These are phyloP conservation scores for Malus hybrid DNA, from an alignment of 331 rosid species.

Conservation along the genomic window DNA sequence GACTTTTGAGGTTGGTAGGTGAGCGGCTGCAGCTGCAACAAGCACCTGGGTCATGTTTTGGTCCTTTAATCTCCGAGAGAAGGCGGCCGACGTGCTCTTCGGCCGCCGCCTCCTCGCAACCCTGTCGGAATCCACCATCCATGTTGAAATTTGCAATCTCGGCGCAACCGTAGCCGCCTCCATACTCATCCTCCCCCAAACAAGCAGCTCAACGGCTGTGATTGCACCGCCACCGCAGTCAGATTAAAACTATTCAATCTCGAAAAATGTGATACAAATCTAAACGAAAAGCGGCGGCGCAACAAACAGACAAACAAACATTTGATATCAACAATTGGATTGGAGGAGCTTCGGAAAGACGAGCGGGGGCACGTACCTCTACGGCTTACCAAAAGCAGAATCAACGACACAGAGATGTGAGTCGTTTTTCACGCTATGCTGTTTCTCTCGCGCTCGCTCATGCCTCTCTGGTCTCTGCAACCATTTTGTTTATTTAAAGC, in stretches of 20 bases:
- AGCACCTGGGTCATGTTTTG: conserved; percentile 25
- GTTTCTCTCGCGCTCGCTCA: background rate
- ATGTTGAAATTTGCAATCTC: conserved; percentile 32
- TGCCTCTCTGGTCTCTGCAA: background rate
- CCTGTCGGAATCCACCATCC: conserved; percentile 30
- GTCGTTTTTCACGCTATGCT: no score
- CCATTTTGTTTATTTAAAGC: background rate
- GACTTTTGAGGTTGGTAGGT: conserved; percentile 12
- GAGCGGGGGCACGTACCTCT: background rate
- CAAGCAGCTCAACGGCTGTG: background rate
- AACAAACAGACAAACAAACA: no score
- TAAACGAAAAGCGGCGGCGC: no score
- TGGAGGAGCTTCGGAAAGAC: background rate
- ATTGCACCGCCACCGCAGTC: background rate
- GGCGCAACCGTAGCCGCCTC: conserved; percentile 45
- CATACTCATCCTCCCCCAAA: conserved; percentile 26
- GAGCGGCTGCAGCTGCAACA: conserved; percentile 32
- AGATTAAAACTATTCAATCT: background rate
- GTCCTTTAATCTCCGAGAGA: conserved; percentile 26
- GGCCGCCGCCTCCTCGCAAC: conserved; percentile 25
- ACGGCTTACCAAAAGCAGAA: no score
- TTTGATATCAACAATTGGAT: background rate
- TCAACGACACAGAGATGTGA: no score
- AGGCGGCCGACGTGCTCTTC: conserved; percentile 13
- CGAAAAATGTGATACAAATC: background rate